phyloP scores from a whole-genome alignment of 2,329 filamentous ascomycete species.

The Alternaria postmessia region DNA sequence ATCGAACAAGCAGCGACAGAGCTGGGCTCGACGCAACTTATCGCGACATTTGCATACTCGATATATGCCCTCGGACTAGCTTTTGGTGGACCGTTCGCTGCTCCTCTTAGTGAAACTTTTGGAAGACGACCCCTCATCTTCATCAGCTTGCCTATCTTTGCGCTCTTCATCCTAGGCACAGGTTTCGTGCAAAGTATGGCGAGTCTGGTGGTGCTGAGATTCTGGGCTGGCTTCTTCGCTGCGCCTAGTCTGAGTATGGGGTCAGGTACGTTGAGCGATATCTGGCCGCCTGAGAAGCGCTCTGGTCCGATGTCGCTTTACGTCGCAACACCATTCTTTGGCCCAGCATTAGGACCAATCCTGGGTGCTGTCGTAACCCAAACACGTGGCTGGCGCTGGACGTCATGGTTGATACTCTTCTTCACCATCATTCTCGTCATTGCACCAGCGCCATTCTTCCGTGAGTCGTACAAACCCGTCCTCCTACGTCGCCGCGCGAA shows the following conservation, averaged over 20 bases:
- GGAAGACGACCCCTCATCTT: constrained; percentile 75
- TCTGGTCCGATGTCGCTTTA: constrained; percentile 43
- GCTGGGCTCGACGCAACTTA: constrained; percentile 26
- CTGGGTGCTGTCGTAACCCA: constrained; percentile 52
- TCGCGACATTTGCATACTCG: constrained; percentile 32
- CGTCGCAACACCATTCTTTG: constrained; percentile 49
- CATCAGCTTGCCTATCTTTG: constrained; percentile 71
- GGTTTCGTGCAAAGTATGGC: constrained; percentile 69
- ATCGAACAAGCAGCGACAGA: constrained; percentile 19
- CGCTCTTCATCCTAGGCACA: constrained; percentile 57
- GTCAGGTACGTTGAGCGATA: constrained; percentile 50
- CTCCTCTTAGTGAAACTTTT: constrained; percentile 75
- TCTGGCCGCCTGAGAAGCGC: constrained; percentile 41
- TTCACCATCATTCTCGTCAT: constrained; percentile 46
- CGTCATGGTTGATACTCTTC: constrained; percentile 52
- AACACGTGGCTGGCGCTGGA: constrained; percentile 51
- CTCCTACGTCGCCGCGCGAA: constrained; percentile 52
- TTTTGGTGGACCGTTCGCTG: constrained; percentile 75
- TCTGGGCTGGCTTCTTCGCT: constrained; percentile 46
- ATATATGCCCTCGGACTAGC: constrained; percentile 60
- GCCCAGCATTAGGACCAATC: constrained; percentile 47
- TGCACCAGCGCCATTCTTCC: constrained; percentile 50
- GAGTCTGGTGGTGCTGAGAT: constrained; percentile 74
- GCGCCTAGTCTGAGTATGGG: constrained; percentile 49
- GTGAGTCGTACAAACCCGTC: constrained; percentile 63